These are phyloP conservation scores for Candida pseudoviswanathii DNA, from an alignment of 1,139 yeast species.

Conservation along the genomic window DNA sequence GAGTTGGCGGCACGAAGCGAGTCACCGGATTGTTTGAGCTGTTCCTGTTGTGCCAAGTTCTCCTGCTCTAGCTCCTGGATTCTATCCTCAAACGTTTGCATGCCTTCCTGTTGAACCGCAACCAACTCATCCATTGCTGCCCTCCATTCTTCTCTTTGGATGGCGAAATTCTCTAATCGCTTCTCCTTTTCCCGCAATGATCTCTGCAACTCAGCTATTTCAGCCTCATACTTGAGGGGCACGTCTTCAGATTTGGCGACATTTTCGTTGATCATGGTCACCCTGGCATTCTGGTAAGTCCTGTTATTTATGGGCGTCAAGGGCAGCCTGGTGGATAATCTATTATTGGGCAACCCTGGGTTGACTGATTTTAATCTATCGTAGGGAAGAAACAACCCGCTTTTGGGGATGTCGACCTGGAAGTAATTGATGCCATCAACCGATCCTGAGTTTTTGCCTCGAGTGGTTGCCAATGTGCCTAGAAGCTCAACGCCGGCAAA, in stretches of 20 bases:
- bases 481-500: slow-evolving; percentile 87
- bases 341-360: slow-evolving; percentile 24
- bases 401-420: slow-evolving; percentile 55
- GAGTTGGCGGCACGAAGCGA: slow-evolving; percentile 20
- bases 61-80: slow-evolving; percentile 16
- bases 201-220: slow-evolving; percentile 25
- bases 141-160: slow-evolving; percentile 59
- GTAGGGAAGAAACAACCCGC: slow-evolving; percentile 77
- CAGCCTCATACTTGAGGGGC: slow-evolving; percentile 39
- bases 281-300: slow-evolving; percentile 9
- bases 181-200: slow-evolving; percentile 40
- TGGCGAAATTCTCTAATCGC: slow-evolving; percentile 48
- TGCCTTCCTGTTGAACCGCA: slow-evolving; percentile 40
- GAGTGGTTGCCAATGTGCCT: slow-evolving; percentile 55
- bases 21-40: slow-evolving; percentile 16
- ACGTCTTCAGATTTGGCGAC: slow-evolving; percentile 10
- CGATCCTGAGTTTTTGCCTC: slow-evolving; percentile 50
- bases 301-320: slow-evolving; percentile 9
- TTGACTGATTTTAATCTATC: slow-evolving; percentile 55
- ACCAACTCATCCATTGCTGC: slow-evolving; percentile 57
- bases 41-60: slow-evolving; percentile 12
- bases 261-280: slow-evolving; percentile 11
- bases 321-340: slow-evolving; percentile 5
- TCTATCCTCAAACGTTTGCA: slow-evolving; percentile 23
- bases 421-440: slow-evolving; percentile 49